Percentiles rank a stretch among this genome's conserved stretches.
phyloP scores from a whole-genome alignment of 306 rosid genomes.

The Ziziphus jujuba region DNA sequence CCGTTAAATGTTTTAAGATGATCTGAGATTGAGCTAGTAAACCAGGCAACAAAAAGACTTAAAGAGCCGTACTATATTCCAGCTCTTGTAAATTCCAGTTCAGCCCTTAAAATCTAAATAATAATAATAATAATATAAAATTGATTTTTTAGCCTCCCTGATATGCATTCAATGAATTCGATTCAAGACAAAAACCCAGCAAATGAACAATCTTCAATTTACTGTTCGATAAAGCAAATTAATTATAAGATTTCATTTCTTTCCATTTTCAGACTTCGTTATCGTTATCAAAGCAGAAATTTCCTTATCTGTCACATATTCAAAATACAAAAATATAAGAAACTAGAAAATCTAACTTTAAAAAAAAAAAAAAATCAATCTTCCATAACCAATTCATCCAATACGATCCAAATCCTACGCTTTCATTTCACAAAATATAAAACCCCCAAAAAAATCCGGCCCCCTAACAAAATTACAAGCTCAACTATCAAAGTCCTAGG shows the following conservation, averaged over 20 bases:
- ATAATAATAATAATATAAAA: too few relatives aligned
- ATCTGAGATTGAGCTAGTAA: too few relatives aligned
- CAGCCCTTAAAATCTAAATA: neutral
- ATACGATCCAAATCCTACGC: constrained; percentile 25
- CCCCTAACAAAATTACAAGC: neutral
- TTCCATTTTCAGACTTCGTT: too few relatives aligned
- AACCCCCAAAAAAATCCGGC: neutral
- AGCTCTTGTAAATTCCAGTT: neutral
- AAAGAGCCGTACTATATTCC: neutral
- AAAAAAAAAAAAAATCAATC: constrained; percentile 13
- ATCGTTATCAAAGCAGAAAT: too few relatives aligned
- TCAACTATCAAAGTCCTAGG: constrained; percentile 12
- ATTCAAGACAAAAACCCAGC: neutral
- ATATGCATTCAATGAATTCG: neutral
- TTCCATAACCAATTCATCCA: neutral
- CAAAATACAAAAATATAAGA: neutral
- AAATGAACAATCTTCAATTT: neutral
- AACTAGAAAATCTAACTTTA: neutral
- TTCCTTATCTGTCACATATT: neutral
- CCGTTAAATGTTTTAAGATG: too few relatives aligned
- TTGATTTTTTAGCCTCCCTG: too few relatives aligned
- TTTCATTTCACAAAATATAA: neutral
- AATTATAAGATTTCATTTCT: too few relatives aligned
- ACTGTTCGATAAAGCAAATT: too few relatives aligned
- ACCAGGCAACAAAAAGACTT: too few relatives aligned